Evolutionary conservation across 805 yeast species (phyloP).

Genomic region (Spathaspora arborariae): DNA sequence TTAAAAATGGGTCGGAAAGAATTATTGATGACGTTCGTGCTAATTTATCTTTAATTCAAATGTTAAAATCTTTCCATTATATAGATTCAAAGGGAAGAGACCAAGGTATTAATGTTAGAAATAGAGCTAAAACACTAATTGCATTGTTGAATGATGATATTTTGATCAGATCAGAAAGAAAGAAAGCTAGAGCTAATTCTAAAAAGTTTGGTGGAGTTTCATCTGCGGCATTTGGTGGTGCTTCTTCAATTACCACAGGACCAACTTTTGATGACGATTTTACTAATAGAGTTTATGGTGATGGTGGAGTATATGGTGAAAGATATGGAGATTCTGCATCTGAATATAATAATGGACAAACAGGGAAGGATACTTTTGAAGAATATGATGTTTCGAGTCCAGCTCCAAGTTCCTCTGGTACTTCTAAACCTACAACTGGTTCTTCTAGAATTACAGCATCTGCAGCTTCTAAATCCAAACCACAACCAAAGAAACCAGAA

Average conservation of each 20-base stretch:
- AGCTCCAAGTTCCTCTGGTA: constrained; percentile 16
- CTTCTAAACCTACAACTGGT: constrained; percentile 35
- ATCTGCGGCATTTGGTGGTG: constrained; percentile 48
- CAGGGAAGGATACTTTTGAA: constrained; percentile 46
- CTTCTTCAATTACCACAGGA: constrained; percentile 29
- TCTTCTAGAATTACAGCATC: constrained; percentile 32
- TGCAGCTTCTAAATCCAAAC: constrained; percentile 23
- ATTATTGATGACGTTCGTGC: constrained; percentile 93
- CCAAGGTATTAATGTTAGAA: constrained; percentile 93
- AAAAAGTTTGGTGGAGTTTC: constrained; percentile 82
- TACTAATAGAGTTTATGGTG: constrained; percentile 58
- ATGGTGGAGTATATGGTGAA: constrained; percentile 67
- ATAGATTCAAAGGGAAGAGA: constrained; percentile 91
- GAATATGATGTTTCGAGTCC: constrained; percentile 51
- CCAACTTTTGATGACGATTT: constrained; percentile 45
- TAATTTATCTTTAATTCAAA: constrained; percentile 71
- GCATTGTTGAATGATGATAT: constrained; percentile 72
- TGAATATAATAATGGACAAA: constrained; percentile 32
- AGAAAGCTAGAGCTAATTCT: constrained; percentile 82
- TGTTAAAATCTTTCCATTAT: constrained; percentile 92
- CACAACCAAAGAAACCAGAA: constrained; percentile 27
- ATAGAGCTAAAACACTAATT: constrained; percentile 75
- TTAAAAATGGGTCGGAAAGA: constrained; percentile 91
- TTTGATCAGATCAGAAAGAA: constrained; percentile 76
- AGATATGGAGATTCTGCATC: constrained; percentile 58